Evolutionary conservation across 129 eudicot species (phyloP).

Genomic region (Helianthus tuberosus): DNA sequence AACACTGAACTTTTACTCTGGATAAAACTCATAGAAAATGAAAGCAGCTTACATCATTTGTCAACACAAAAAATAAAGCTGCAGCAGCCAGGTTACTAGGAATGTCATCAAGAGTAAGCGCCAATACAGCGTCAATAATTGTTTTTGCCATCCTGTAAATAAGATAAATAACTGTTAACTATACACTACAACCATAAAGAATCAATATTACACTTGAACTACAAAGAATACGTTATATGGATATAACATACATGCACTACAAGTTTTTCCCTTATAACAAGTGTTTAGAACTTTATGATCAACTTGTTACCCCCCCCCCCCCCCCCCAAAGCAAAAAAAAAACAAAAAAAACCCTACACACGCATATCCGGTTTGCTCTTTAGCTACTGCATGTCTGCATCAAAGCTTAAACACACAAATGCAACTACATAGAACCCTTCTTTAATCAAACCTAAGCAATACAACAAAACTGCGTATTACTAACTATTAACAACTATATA

Average conservation of each 20-base stretch:
- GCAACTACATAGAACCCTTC: no score
- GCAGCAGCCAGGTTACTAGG: conserved; percentile 95
- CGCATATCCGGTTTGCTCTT: not conserved
- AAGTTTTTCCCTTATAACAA: no score
- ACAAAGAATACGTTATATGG: not conserved
- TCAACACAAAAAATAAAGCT: conserved; percentile 73
- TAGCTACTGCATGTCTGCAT: no score
- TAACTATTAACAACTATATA: no score
- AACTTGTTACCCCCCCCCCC: not conserved
- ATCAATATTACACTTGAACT: not conserved
- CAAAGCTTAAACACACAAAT: no score
- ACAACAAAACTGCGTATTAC: no score
- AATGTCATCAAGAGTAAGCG: conserved; percentile 77
- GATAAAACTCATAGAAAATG: conserved; percentile 1
- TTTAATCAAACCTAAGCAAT: no score
- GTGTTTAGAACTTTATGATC: no score
- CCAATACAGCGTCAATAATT: conserved; percentile 77
- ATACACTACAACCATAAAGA: not conserved
- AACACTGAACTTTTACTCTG: not conserved
- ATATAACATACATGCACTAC: no score
- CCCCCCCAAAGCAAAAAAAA: not conserved
- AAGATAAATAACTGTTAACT: conserved; percentile 19
- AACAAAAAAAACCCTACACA: not conserved
- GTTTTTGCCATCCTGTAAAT: conserved; percentile 70
- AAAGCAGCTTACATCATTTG: conserved; percentile 65